Evolutionary conservation across 306 rosid species (phyloP).

Genomic region (Begonia fuchsioides): DNA sequence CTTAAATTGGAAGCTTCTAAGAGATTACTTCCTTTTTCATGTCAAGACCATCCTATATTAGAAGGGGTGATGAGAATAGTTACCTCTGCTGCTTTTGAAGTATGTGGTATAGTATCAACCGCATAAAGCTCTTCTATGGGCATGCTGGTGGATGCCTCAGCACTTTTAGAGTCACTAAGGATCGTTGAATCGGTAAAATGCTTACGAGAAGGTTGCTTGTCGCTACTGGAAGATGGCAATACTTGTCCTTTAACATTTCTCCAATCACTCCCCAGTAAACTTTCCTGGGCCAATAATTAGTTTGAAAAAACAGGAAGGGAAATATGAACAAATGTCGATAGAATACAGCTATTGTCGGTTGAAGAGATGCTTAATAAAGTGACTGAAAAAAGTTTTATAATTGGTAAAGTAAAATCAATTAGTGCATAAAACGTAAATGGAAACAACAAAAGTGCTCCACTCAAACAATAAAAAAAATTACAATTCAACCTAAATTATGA

Average conservation of each 20-base stretch:
- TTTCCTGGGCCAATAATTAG: conserved; percentile 32
- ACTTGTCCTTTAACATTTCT: conserved; percentile 75
- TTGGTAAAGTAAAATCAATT: no score
- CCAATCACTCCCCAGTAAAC: conserved; percentile 56
- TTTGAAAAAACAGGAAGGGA: neutral
- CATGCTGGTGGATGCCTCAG: conserved; percentile 70
- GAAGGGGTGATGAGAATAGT: conserved; percentile 4
- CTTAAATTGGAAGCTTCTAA: no score
- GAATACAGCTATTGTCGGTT: no score
- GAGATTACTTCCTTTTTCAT: no score
- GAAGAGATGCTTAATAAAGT: no score
- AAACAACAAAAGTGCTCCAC: no score
- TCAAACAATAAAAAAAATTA: no score
- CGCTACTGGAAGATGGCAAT: conserved; percentile 40
- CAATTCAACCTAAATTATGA: no score
- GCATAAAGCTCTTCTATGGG: conserved; percentile 58
- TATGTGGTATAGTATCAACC: conserved; percentile 66
- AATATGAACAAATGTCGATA: no score
- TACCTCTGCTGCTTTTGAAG: conserved; percentile 81
- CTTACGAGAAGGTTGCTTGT: conserved; percentile 54
- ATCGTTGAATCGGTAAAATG: conserved; percentile 51
- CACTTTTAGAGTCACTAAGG: conserved; percentile 75
- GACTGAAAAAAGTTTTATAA: no score
- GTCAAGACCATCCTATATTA: no score
- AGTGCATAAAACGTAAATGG: no score